Evolutionary conservation across 2,329 filamentous ascomycete genomes (phyloP), one percentile per base, ranked within the genome.

Genomic region (Verticillium isaacii): DNA sequence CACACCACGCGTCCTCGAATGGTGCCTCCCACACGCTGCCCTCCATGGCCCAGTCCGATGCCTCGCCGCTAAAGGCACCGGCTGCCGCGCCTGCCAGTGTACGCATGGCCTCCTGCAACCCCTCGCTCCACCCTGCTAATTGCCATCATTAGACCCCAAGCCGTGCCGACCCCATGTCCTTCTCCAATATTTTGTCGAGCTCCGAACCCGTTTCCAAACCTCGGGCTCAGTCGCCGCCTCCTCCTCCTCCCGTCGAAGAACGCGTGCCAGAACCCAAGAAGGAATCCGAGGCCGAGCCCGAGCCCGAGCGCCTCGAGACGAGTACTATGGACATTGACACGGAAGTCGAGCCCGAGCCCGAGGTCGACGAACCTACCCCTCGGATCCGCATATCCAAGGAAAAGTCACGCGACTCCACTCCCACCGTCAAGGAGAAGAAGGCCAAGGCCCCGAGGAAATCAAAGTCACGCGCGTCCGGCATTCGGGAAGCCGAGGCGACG

Each of bases 171-270:
- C 90, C 93, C 60, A 97, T 97, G 93, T 95, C 93, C 5, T 95
- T 98, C 71, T 95, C 92, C 67, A 97, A 93, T 73, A 96, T 98
- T 63, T 88, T 98, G 54, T 94, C 92, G 4, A 93, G 86, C 67
- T 84, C 90, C 61, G 89, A 92, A 61, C 87, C 90, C 60, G 82
- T 85, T 45, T 79, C 82, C 2, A 82, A 82, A 64, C 60, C 56
- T 17, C 41, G 58, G 6, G 82, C 82, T 63, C 63, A 63, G 5
- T 58, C 56, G 17, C 58, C 39, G 1, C 79, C 81, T 36, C 78
- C 78, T 2, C 70, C 77, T 23, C 70, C 69, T 36, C 32, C 60
- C 17, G 58, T 60, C n/a, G 50, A 59, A 3, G 61, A 59, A 7
- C 59, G 39, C 5, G 62, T 45, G 12, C 54, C 45, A 23, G 63